Base-by-base conservation (phyloP, 2,329 filamentous ascomycete genomes). In the Fusarium secorum region DNA sequence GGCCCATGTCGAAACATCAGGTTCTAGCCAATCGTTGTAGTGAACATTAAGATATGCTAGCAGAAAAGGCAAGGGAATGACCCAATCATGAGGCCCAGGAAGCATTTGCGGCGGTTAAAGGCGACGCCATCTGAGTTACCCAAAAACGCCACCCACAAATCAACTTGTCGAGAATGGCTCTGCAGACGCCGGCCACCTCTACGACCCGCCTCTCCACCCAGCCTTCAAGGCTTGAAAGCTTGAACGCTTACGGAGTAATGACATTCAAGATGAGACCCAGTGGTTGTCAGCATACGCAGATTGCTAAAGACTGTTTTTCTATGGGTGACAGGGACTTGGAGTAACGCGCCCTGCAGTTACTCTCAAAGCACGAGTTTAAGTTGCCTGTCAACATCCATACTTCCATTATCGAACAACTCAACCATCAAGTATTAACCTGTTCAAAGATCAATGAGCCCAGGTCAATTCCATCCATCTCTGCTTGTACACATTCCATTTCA, bases 141-240 rank as follows among this genome's bases (percentile, higher is more conserved):
- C 15, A 24, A 32, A 32, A 56, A 61, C 36, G 60, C 60, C 60
- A 39, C 36, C 44, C 28, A 44, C 46, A 62, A 66, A 62, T 66
- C 62, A 62, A 32, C 48, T 30, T 42, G 52, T 49, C 26, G 24
- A 28, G 51, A 56, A 57, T 44, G 51, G 63, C 44, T 41, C 33
- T 64, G 41, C 60, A 70, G 44, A 61, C 69, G 69, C 69, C 66
- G 69, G 69, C 69, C 69, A 28, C 39, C 59, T 54, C 46, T 36
- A 66, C 57, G 69, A 55, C 69, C 69, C 41, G 39, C 26, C 36
- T 53, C 51, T 41, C 51, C 36, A 53, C 36, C 35, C 20, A 20
- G 24, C 17, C 51, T 41, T 38, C 11, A 30, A n/a, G n/a, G 26
- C 26, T 45, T 26, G 41, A 39, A 39, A 39, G 38, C 38, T 22